Base-by-base conservation (phyloP, 2,329 filamentous ascomycete genomes). In the Colletotrichum plurivorum region DNA sequence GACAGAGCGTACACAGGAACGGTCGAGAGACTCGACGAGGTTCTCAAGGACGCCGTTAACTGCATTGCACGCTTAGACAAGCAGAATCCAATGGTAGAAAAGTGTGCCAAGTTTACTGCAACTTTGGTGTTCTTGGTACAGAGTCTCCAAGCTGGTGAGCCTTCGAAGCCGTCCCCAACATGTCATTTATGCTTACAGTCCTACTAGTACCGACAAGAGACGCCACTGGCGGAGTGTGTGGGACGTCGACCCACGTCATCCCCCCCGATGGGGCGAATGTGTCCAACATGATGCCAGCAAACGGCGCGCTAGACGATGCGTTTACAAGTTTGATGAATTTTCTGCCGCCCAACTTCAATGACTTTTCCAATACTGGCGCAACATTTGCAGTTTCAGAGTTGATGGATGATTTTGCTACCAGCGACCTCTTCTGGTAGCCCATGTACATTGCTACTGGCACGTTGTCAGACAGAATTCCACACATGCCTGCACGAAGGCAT, bases 51-150 rank as follows among this genome's bases (percentile, higher is more conserved):
- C 16, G 60, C 60, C 5, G 43, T 71, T 0, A 55, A 46, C 31
- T 65, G 51, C 13, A 69, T 71, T 4, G 45, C 69, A 2, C 48
- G 57, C 2, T 22, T 71, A 5, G 69, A 71, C 25, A 58, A 20
- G 3, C 56, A 69, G 7, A 71, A 69, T 16, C 43, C 41, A 6
- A 71, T 65, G 55, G 55, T 71, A 1, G 60, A 71, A 27, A 69
- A 69, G 18, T 71, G 69, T 16, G 55, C 67, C 1, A 71, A 71
- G 46, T 71, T 71, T 5, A 46, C 56, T 2, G 66, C 69, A 10
- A 65, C 60, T 7, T 27, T 71, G 45, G 39, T 60, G 7, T 58
- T 65, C 15, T 48, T 61, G 31, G 46, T 71, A 0, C 59, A 64
- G 20, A 64, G 59, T 20, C 46, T 71, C 6, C 54, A 59, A 9